Conservation (phyloP, 2,329 filamentous ascomycete species). For the Cryphonectria nitschkei region DNA sequence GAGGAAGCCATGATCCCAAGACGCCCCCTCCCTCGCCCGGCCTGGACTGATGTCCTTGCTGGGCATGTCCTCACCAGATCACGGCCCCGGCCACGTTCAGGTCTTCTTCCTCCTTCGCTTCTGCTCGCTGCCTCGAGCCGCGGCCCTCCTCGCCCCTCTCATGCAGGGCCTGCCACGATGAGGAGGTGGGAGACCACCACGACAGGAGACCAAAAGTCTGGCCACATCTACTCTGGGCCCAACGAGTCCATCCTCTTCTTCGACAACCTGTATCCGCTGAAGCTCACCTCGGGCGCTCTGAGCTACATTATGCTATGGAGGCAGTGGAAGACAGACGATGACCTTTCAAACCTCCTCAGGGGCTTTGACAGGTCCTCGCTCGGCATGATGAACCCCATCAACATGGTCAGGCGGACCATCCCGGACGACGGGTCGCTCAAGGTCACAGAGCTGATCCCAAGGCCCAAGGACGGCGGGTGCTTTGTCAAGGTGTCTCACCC, state of each 20-base stretch:
- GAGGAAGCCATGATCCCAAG: slow-evolving; percentile 41
- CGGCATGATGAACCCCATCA: slow-evolving; percentile 56
- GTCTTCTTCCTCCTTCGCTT: background rate
- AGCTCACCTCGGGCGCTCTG: slow-evolving; percentile 50
- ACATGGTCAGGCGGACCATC: slow-evolving; percentile 63
- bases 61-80: slow-evolving; percentile 12
- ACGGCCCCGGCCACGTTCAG: background rate
- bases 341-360: slow-evolving; percentile 54
- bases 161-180: background rate
- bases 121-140: background rate
- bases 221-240: slow-evolving; percentile 76
- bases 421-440: slow-evolving; percentile 59
- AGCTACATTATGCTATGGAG: slow-evolving; percentile 45
- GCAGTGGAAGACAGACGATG: slow-evolving; percentile 52
- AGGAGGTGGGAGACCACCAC: slow-evolving; percentile 47
- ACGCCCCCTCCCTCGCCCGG: slow-evolving; percentile 39
- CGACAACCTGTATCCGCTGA: slow-evolving; percentile 87
- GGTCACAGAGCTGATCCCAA: slow-evolving; percentile 80
- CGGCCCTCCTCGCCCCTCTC: background rate
- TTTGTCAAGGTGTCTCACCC: slow-evolving; percentile 81
- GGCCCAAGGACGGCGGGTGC: slow-evolving; percentile 88
- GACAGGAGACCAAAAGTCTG: slow-evolving; percentile 67
- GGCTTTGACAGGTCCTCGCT: slow-evolving; percentile 56
- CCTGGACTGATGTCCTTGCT: slow-evolving; percentile 36
- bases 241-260: slow-evolving; percentile 89